Evolutionary conservation across 495 filamentous ascomycete species (phyloP).

Genomic region (Evernia prunastri): DNA sequence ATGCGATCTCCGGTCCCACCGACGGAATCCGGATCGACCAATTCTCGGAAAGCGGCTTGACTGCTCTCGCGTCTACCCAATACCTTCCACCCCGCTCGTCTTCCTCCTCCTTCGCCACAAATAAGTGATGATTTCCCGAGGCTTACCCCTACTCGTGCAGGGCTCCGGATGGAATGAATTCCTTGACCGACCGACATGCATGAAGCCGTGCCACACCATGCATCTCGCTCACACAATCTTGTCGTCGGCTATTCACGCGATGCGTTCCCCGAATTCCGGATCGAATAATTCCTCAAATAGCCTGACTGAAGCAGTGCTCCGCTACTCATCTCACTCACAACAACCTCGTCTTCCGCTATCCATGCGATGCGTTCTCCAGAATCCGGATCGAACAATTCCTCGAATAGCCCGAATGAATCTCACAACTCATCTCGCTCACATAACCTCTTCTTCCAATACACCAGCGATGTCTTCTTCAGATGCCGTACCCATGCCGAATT

Average conservation of each 20-base stretch:
- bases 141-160: no score
- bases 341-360: neutral
- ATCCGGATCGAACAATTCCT: neutral
- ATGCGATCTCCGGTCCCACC: neutral
- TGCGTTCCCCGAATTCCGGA: neutral
- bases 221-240: no score
- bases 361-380: neutral
- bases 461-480: neutral
- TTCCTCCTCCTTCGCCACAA: no score
- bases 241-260: neutral
- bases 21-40: neutral
- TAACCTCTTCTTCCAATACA: neutral
- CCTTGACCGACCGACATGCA: no score
- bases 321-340: no score
- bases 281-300: no score
- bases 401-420: neutral
- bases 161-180: no score
- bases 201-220: no score
- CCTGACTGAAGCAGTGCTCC: no score
- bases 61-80: neutral
- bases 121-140: no score
- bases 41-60: neutral
- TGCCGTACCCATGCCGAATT: neutral
- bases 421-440: neutral
- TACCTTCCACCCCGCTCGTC: no score